Conservation (phyloP, 2,329 filamentous ascomycete genomes). For the Dothidotthia symphoricarpi region DNA sequence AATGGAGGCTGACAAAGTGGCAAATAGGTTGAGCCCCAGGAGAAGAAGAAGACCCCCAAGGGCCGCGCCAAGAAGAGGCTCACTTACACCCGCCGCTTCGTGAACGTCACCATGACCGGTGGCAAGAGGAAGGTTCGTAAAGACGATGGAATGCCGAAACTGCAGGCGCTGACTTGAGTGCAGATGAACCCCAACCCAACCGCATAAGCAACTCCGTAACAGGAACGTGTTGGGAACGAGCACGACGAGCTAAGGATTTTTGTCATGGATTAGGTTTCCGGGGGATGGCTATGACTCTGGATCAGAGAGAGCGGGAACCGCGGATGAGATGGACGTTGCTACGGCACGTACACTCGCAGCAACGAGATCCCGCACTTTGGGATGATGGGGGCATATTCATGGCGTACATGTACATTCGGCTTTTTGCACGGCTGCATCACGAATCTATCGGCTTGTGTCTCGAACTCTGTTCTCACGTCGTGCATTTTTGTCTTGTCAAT, state of each 20-base stretch:
- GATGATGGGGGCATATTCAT: constrained; percentile 43
- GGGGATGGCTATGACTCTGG: constrained; percentile 42
- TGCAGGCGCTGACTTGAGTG: constrained; percentile 13
- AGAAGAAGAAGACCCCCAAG: constrained; percentile 97
- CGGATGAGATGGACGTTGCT: constrained; percentile 27
- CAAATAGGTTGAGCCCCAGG: constrained; percentile 75
- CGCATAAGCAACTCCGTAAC: constrained; percentile 51
- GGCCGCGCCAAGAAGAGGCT: constrained; percentile 96
- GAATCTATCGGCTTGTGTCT: constrained; percentile 33
- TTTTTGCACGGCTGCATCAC: constrained; percentile 36
- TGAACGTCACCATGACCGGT: constrained; percentile 95
- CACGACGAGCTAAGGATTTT: constrained; percentile 35
- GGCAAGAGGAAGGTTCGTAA: constrained; percentile 91
- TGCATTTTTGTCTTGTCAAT: no score
- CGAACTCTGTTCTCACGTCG: constrained; percentile 4
- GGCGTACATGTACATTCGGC: constrained; percentile 42
- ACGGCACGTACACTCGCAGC: constrained; percentile 30
- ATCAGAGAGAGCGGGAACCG: constrained; percentile 40
- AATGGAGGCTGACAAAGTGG: constrained; percentile 23
- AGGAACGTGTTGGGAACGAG: constrained; percentile 29
- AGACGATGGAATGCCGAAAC: constrained; percentile 2
- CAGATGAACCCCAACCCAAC: constrained; percentile 88
- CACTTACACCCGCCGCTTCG: constrained; percentile 95
- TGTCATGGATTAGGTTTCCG: constrained; percentile 39
- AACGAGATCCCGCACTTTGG: constrained; percentile 37